Base-by-base conservation (phyloP, 495 filamentous ascomycete genomes). In the Hypoxylon fragiforme region DNA sequence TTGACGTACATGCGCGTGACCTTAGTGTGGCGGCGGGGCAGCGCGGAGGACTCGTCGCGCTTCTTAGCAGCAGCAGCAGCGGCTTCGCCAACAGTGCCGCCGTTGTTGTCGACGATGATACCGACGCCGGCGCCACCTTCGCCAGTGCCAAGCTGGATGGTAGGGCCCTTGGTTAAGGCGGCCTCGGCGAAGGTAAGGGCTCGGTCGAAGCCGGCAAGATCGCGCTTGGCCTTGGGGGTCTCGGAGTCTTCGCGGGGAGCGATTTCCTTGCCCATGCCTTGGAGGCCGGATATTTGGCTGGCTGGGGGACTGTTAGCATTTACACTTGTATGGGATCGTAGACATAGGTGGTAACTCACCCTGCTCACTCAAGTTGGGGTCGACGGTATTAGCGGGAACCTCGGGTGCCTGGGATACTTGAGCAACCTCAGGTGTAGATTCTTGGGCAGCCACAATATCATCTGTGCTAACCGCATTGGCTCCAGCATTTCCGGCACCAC, bases 261-360 rank as follows among this genome's bases (percentile, higher is more conserved):
- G 50, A 78, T 77, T 50, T 76, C 71, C 62, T 79, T 79, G 39
- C 75, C 75, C 65, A 79, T 69, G 39, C 75, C 76, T 54, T 78
- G 76, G 28, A 77, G 67, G 30, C 67, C 54, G 24, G 69, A 58
- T 35, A 77, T 73, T 50, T 75, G 72, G 15, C 70, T 47, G 6
- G 72, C 68, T 68, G 58, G 37, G 38, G n/a, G 14, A 1, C 6
- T 34, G 45, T 70, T 50, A 63, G 51, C 13, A 18, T 36, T n/a
- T 18, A 7, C 7, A 14, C 15, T 7, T 20, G n/a, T 20, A 3
- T 13, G 1, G 35, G 5, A 28, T 4, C 24, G n/a, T 37, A 28
- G 3, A n/a, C 1, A 1, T 38, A 20, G 2, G 14, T 34, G 2
- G n/a, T 8, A 35, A 36, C 57, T 62, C 43, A 73, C 70, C 60